phyloP scores from a whole-genome alignment of 805 yeast species.

The Candida boleticola region DNA sequence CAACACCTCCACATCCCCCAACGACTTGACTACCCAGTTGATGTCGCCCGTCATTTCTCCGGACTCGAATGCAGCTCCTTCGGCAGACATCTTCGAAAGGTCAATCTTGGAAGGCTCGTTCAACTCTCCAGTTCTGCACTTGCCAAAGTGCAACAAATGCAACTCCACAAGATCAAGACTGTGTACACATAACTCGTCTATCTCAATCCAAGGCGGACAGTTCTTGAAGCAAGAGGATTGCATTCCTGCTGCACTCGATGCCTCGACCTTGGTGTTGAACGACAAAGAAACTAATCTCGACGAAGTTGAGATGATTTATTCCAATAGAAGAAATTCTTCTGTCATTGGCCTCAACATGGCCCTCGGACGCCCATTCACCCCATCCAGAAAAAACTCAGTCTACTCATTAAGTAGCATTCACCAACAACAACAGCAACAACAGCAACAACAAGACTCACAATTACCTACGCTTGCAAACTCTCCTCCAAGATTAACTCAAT shows the following conservation, averaged over 20 bases:
- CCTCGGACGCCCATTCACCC: conserved; percentile 40
- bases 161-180: conserved; percentile 16
- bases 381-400: conserved; percentile 38
- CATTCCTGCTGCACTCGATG: conserved; percentile 79
- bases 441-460: conserved; percentile 18
- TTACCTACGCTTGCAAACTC: conserved; percentile 13
- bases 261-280: conserved; percentile 65
- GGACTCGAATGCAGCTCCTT: background rate
- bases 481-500: conserved; percentile 39
- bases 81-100: conserved; percentile 38
- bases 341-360: conserved; percentile 50
- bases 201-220: conserved; percentile 23
- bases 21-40: background rate
- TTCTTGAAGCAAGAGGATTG: conserved; percentile 53
- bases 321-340: conserved; percentile 54
- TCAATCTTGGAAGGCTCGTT: conserved; percentile 33
- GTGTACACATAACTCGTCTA: conserved; percentile 20
- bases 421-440: conserved; percentile 6
- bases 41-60: conserved; percentile 4
- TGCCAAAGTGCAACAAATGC: conserved; percentile 11
- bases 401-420: conserved; percentile 20
- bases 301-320: conserved; percentile 67
- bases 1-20: conserved; percentile 3
- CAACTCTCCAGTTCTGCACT: background rate
- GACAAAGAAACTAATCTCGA: conserved; percentile 63